Evolutionary conservation across 768 basidiomycete genomes (phyloP).

Genomic region (Crepidotus variabilis): DNA sequence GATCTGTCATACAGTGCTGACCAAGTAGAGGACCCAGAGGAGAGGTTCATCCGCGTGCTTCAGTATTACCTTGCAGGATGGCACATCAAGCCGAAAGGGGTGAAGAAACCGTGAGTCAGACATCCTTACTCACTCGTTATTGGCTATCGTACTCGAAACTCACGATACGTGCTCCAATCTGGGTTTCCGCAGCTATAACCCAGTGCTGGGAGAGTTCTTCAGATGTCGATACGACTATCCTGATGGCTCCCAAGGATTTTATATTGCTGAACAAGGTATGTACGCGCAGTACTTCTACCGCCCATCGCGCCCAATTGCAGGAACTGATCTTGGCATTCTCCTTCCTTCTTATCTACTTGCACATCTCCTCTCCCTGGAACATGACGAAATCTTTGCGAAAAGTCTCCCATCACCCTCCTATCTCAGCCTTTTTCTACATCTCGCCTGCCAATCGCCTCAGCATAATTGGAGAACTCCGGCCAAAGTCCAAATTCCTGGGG

Average conservation of each 20-base stretch:
- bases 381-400: constrained; percentile 7
- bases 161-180: constrained; percentile 3
- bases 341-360: background rate
- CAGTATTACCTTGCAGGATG: constrained; percentile 98
- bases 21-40: constrained; percentile 75
- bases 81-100: constrained; percentile 99
- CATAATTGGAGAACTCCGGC: constrained; percentile 90
- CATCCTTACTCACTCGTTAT: constrained; percentile 3
- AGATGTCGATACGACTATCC: constrained; percentile 91
- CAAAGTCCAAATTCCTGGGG: constrained; percentile 94
- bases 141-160: constrained; percentile 4
- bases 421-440: constrained; percentile 94
- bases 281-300: constrained; percentile 7
- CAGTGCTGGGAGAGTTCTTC: constrained; percentile 96
- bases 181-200: constrained; percentile 72
- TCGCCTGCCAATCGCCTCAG: constrained; percentile 85
- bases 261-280: constrained; percentile 91
- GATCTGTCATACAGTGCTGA: constrained; percentile 56
- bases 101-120: constrained; percentile 90
- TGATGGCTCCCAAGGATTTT: constrained; percentile 89
- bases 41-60: constrained; percentile 86
- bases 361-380: background rate
- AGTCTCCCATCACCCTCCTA: constrained; percentile 95
- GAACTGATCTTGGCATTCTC: background rate
- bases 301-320: background rate